These are phyloP conservation scores for Jaenimonas drosophilae DNA, from an alignment of 208 protist genomes.

Conservation along the genomic window DNA sequence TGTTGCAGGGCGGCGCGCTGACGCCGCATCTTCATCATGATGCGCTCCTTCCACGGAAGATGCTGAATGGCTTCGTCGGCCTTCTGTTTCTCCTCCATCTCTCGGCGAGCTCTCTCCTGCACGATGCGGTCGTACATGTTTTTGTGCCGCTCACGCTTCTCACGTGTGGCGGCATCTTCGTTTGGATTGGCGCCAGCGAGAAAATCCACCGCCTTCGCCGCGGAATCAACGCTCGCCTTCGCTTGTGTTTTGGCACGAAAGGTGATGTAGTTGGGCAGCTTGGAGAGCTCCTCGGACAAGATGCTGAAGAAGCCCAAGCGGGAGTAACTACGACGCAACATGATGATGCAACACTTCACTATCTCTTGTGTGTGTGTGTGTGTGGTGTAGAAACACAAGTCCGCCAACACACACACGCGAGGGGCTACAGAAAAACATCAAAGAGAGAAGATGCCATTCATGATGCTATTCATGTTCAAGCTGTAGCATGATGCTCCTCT, in stretches of 20 bases:
- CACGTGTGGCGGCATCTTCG: constrained; percentile 19
- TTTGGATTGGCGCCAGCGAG: constrained; percentile 31
- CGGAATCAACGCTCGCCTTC: constrained; percentile 20
- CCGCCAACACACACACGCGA: no score
- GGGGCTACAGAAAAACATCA: no score
- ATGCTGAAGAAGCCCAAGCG: constrained; percentile 22
- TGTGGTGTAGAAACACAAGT: no score
- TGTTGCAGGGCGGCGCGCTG: constrained; percentile 18
- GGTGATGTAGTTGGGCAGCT: constrained; percentile 27
- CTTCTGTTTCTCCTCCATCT: constrained; percentile 8
- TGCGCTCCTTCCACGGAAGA: no score
- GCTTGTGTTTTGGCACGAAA: constrained; percentile 12
- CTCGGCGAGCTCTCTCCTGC: constrained; percentile 4
- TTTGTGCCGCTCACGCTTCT: constrained; percentile 42
- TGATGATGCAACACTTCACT: no score
- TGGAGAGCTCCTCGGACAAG: constrained; percentile 31
- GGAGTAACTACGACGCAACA: constrained; percentile 19
- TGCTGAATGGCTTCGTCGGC: constrained; percentile 8
- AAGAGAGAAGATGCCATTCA: no score
- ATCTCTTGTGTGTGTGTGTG: neutral
- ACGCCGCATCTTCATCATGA: constrained; percentile 16
- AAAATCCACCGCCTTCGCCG: constrained; percentile 23
- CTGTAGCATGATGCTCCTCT: no score
- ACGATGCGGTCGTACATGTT: constrained; percentile 56
- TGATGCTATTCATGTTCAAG: no score